Evolutionary conservation across 78 protist genomes (phyloP).

Genomic region (Dictyostelium purpureum): DNA sequence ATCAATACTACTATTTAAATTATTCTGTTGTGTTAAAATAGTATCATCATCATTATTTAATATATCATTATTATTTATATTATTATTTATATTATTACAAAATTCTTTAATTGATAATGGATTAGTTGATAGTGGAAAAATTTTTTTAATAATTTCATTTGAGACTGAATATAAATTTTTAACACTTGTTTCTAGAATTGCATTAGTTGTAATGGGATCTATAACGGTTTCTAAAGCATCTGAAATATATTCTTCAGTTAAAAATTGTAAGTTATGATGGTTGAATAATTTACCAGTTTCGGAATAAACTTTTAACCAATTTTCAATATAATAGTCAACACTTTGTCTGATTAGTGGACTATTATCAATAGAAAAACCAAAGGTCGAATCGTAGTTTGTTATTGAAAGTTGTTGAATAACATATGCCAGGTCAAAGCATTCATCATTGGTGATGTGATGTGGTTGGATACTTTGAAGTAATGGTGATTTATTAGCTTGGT

Average conservation of each 20-base stretch:
- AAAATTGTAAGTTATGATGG: neutral
- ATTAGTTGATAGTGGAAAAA: neutral
- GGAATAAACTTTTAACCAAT: constrained; percentile 14
- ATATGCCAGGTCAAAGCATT: constrained; percentile 43
- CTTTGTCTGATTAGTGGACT: constrained; percentile 28
- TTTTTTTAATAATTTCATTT: neutral
- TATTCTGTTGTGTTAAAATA: neutral
- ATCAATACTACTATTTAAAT: constrained; percentile 14
- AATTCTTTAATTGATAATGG: constrained; percentile 17
- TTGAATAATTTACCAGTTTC: constrained; percentile 22
- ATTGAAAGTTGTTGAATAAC: constrained; percentile 31
- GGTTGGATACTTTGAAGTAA: neutral
- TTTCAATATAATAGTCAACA: constrained; percentile 22
- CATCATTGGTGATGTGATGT: constrained; percentile 17
- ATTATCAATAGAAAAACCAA: constrained; percentile 56
- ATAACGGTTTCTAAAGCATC: constrained; percentile 32
- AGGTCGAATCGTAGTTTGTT: constrained; percentile 34
- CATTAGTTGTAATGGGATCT: constrained; percentile 21
- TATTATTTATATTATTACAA: neutral
- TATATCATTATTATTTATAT: neutral
- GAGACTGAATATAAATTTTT: neutral
- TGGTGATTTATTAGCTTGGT: neutral
- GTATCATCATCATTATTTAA: neutral
- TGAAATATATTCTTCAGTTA: constrained; percentile 45
- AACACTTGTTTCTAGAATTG: constrained; percentile 5